phyloP scores from a whole-genome alignment of 2,329 filamentous ascomycete genomes.

The Biscogniauxia marginata region DNA sequence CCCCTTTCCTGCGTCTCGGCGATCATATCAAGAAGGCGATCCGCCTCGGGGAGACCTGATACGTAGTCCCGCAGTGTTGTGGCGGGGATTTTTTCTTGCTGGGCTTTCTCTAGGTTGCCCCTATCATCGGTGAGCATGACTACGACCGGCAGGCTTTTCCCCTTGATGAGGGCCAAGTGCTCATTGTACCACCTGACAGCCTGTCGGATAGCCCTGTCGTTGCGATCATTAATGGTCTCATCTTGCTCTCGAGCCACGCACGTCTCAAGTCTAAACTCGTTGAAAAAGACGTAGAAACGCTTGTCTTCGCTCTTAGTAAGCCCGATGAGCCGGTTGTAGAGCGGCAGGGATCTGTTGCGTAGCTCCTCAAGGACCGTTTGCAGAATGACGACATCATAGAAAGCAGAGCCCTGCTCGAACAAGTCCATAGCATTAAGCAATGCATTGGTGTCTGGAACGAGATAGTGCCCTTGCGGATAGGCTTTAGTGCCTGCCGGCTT shows the following conservation, averaged over 20 bases:
- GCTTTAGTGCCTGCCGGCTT: conserved; percentile 79
- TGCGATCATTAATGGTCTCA: conserved; percentile 94
- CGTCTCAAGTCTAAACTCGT: conserved; percentile 93
- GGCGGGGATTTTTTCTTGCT: conserved; percentile 69
- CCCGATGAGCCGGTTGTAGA: conserved; percentile 90
- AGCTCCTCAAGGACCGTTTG: conserved; percentile 97
- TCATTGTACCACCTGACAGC: conserved; percentile 88
- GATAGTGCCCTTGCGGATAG: conserved; percentile 86
- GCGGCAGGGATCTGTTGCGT: conserved; percentile 85
- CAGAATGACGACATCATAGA: conserved; percentile 94
- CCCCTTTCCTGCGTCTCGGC: conserved; percentile 72
- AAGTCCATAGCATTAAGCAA: conserved; percentile 95
- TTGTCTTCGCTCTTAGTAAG: conserved; percentile 96
- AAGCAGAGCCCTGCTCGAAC: conserved; percentile 87
- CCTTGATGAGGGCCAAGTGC: conserved; percentile 68
- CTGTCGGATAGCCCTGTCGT: conserved; percentile 84
- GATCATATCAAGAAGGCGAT: conserved; percentile 89
- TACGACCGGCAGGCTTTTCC: conserved; percentile 66
- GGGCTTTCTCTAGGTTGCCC: conserved; percentile 81
- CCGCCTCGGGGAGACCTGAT: conserved; percentile 76
- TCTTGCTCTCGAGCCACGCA: conserved; percentile 71
- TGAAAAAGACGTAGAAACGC: conserved; percentile 98
- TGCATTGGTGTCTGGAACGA: conserved; percentile 94
- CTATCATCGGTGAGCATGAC: conserved; percentile 95
- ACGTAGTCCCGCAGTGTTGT: conserved; percentile 75